Evolutionary conservation across 805 yeast species (phyloP).

Genomic region (Dipodascopsis uninucleata): DNA sequence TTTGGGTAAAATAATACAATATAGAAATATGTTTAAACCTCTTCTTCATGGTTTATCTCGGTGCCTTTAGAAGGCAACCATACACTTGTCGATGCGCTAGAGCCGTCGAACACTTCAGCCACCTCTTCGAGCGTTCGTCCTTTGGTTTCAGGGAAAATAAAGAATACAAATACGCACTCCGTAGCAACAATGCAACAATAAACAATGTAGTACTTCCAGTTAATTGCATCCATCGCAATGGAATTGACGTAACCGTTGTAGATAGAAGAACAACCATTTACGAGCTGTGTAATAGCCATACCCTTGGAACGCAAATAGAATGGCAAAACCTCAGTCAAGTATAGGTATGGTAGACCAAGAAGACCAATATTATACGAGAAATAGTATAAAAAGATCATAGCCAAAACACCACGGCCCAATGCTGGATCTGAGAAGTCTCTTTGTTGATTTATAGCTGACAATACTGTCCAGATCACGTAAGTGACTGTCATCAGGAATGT

Average conservation of each 20-base stretch:
- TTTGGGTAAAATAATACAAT: too few species aligned
- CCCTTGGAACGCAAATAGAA: conserved; percentile 40
- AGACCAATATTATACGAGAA: conserved; percentile 44
- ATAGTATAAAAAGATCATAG: conserved; percentile 45
- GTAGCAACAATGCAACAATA: conserved; percentile 39
- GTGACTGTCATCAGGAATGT: conserved; percentile 39
- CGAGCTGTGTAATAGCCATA: conserved; percentile 30
- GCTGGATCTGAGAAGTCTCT: conserved; percentile 42
- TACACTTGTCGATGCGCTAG: too few species aligned
- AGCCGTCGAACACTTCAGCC: conserved; percentile 41
- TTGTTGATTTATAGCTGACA: conserved; percentile 48
- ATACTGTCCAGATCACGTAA: conserved; percentile 44
- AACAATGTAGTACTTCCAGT: conserved; percentile 47
- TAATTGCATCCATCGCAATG: conserved; percentile 43
- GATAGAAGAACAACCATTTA: conserved; percentile 21
- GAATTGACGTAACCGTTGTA: conserved; percentile 39
- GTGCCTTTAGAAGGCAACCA: too few species aligned
- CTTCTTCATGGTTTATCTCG: too few species aligned
- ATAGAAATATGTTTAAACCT: too few species aligned
- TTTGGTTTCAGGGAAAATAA: conserved; percentile 42
- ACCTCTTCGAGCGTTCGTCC: conserved; percentile 46
- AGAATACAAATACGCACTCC: conserved; percentile 35
- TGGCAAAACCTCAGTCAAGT: conserved; percentile 38
- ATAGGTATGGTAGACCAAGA: conserved; percentile 43
- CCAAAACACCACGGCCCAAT: conserved; percentile 47